These are phyloP conservation scores for Fusarium nygamai DNA, from an alignment of 2,329 filamentous ascomycete species.

Conservation along the genomic window DNA sequence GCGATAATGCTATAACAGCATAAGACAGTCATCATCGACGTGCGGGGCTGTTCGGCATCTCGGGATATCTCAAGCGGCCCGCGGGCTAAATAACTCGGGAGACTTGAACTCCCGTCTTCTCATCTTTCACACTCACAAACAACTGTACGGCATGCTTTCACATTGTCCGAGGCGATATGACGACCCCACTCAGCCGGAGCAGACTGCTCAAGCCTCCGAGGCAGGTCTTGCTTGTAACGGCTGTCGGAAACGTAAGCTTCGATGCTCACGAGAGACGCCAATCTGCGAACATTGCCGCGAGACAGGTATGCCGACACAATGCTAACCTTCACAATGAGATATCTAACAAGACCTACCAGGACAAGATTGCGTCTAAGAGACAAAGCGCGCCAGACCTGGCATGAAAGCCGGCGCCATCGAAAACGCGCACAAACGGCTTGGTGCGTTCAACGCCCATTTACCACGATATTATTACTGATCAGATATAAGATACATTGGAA, in stretches of 20 bases:
- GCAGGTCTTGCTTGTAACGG: conserved; percentile 23
- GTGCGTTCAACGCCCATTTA: background rate
- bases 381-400: conserved; percentile 49
- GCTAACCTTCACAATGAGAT: accelerated
- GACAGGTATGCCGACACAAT: background rate
- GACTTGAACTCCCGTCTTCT: background rate
- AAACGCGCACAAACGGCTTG: conserved; percentile 47
- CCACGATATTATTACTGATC: background rate
- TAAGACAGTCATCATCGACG: background rate
- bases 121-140: background rate
- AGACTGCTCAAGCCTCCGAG: background rate
- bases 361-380: conserved; percentile 13
- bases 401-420: conserved; percentile 52
- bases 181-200: background rate
- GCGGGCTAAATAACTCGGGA: background rate
- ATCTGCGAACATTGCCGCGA: conserved; percentile 26
- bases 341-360: background rate
- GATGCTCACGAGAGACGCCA: conserved; percentile 32
- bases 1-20: background rate
- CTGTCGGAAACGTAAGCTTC: conserved; percentile 30
- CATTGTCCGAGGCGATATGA: background rate
- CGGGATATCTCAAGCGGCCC: background rate
- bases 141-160: background rate
- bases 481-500: conserved; percentile 16
- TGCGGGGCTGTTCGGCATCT: background rate